Percentiles rank a stretch among this genome's conserved stretches.
These are phyloP conservation scores for Mycena albidolilacea DNA, from an alignment of 768 basidiomycete genomes.

Conservation along the genomic window DNA sequence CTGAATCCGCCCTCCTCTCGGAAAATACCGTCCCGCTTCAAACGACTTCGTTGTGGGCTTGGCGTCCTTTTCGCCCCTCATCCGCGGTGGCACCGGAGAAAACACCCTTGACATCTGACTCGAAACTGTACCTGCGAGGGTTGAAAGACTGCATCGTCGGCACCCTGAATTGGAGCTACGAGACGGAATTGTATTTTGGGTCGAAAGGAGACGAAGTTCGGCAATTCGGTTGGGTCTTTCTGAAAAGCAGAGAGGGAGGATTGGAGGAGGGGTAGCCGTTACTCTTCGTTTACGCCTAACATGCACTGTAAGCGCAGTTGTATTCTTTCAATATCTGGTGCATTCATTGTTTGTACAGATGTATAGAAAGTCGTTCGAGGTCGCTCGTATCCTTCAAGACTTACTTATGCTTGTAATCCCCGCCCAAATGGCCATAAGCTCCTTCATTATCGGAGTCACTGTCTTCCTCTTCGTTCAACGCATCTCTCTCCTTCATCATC, in stretches of 20 bases:
- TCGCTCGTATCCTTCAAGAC: no score
- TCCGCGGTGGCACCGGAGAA: background rate
- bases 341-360: background rate
- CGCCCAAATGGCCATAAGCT: background rate
- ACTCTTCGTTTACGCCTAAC: no score
- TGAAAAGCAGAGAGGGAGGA: conserved; percentile 11
- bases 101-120: conserved; percentile 21
- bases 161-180: conserved; percentile 42
- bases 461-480: conserved; percentile 29
- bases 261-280: background rate
- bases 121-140: conserved; percentile 59
- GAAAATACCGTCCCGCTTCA: background rate
- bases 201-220: conserved; percentile 35
- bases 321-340: background rate
- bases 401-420: background rate
- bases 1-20: conserved; percentile 43
- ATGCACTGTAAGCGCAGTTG: background rate
- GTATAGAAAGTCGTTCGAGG: no score
- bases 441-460: conserved; percentile 20
- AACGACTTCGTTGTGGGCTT: conserved; percentile 28
- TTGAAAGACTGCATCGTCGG: conserved; percentile 72
- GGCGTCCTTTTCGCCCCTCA: conserved; percentile 34
- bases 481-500: conserved; percentile 27
- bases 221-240: conserved; percentile 37
- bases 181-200: conserved; percentile 37